Conservation (phyloP, 345 rosid genomes). For the Pistacia integerrima region DNA sequence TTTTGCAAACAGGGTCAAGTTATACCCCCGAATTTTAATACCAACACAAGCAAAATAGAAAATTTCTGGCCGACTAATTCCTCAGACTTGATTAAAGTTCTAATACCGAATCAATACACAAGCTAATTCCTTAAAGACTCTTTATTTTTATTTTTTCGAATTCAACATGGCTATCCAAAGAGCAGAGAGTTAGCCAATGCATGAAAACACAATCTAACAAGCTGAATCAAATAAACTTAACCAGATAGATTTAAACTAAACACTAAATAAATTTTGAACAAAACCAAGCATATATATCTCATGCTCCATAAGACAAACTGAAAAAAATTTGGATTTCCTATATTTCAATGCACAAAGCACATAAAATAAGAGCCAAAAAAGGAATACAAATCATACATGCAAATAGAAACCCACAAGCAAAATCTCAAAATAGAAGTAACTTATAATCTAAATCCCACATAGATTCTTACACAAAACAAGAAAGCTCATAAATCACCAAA, state of each 20-base stretch:
- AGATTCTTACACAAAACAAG: background rate
- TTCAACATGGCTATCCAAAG: no score
- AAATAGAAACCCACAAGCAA: conserved; percentile 18
- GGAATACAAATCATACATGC: conserved; percentile 25
- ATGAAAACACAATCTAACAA: background rate
- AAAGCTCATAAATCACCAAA: background rate
- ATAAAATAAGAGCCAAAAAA: conserved; percentile 3
- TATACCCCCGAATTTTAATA: no score
- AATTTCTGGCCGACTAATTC: no score
- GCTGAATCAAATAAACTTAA: background rate
- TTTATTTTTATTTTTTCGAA: no score
- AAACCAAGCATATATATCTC: background rate
- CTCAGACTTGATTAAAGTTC: no score
- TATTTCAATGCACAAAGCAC: background rate
- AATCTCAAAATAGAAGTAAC: background rate
- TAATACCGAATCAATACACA: no score
- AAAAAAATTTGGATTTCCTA: background rate
- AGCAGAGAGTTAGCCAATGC: no score
- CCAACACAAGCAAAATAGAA: no score
- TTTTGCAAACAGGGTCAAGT: no score
- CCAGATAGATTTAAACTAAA: background rate
- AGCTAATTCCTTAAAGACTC: no score
- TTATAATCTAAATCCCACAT: background rate
- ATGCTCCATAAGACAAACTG: background rate
- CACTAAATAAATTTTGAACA: background rate